Conservation (phyloP, 306 rosid species). For the Potentilla sterilis region DNA sequence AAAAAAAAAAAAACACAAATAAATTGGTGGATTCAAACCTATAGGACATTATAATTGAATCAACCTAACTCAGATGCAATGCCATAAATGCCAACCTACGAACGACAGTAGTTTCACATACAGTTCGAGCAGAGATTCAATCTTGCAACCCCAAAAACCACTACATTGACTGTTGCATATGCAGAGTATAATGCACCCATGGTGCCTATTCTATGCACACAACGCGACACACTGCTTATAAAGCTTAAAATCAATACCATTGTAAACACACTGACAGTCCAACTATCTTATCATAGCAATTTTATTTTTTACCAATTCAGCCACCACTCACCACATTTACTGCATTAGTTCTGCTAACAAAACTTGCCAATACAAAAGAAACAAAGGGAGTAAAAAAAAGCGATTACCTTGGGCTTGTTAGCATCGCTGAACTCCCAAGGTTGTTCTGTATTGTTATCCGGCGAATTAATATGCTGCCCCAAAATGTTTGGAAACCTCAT, state of each 20-base stretch:
- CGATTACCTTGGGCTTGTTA: constrained; percentile 62
- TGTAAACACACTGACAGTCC: not conserved
- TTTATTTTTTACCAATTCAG: not conserved
- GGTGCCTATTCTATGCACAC: not conserved
- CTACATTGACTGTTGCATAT: not conserved
- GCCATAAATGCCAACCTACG: not conserved
- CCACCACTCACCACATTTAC: not conserved
- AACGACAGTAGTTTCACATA: not conserved
- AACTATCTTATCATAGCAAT: not conserved
- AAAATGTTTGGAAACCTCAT: not conserved
- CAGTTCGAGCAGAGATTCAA: not conserved
- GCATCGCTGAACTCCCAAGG: constrained; percentile 72
- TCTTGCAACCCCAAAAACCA: not conserved
- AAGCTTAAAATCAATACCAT: too few relatives aligned
- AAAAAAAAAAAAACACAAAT: not conserved
- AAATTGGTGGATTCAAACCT: not conserved
- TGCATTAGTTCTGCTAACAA: not conserved
- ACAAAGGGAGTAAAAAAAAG: not conserved
- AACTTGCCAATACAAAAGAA: not conserved
- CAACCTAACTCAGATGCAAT: not conserved
- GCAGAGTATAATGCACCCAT: not conserved
- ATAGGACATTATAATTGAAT: not conserved
- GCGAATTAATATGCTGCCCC: constrained; percentile 76
- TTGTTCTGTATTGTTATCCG: constrained; percentile 75
- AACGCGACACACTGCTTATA: not conserved